Base-by-base conservation (phyloP, 1,284 basidiomycete species). In the Austroboletus olivaceoglutinosus region DNA sequence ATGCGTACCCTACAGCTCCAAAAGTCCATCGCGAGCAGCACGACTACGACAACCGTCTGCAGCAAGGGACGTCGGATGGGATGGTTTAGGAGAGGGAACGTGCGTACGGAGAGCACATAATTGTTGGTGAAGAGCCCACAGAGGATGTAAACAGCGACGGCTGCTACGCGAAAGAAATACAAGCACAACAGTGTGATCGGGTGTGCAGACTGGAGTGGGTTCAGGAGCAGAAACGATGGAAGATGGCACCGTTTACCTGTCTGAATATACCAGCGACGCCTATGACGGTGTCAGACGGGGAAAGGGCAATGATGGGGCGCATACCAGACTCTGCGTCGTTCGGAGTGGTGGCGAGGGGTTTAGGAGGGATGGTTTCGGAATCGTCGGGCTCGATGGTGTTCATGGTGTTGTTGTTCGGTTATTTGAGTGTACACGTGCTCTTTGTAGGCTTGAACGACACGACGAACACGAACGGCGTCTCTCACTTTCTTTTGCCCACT, bases 11-110 rank as follows among this genome's bases (percentile, higher is more conserved):
- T 74, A 58, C 92, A 93, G 64, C 95, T 97, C 95, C 94, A 97
- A 68, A 98, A 98, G 72, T 98, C 94, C 79, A 94, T 88, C 1
- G 93, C 89, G 30, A 98, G 80, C 21, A 98, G 75, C 2, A 96
- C 85, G 21, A 97, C 94, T 0, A 97, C 93, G 10, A 85, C 72
- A 2, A 97, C 93, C 16, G 93, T 95, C 90, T 95, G 65, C 13
- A 19, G 21, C 38, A 40, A 43, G n/a, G n/a, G n/a, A n/a, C n/a
- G 36, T n/a, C n/a, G 16, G 25, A 30, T 48, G 39, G 53, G 49
- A 42, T 18, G 43, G 15, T 39, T 11, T 27, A 43, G 40, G 31
- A 43, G 31, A 45, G 45, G 22, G 1, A 21, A 42, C 11, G 45
- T 15, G 74, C 88, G 63, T 52, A 93, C 92, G 39, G 90, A 91